Evolutionary conservation across 768 basidiomycete genomes (phyloP).

Genomic region (Boletus vermiculosoides): DNA sequence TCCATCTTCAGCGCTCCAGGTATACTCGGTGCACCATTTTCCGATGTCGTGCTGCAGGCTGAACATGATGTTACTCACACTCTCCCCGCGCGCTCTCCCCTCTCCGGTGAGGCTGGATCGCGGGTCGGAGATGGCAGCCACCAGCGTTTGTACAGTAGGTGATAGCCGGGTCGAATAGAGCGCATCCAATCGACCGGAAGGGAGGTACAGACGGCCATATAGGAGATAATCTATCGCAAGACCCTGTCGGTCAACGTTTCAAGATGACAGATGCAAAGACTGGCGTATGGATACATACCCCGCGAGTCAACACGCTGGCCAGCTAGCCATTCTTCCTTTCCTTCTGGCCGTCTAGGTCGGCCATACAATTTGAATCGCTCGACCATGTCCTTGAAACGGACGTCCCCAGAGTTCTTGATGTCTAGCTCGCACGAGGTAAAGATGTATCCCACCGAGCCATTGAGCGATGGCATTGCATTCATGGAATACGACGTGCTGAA

Average conservation of each 20-base stretch:
- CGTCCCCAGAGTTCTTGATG: conserved; percentile 64
- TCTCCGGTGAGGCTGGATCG: conserved; percentile 46
- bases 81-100: conserved; percentile 41
- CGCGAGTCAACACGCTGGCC: conserved; percentile 75
- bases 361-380: conserved; percentile 86
- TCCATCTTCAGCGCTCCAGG: conserved; percentile 89
- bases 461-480: conserved; percentile 89
- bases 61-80: conserved; percentile 72
- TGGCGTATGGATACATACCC: conserved; percentile 47
- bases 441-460: conserved; percentile 91
- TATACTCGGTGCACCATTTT: conserved; percentile 91
- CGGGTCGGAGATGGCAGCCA: conserved; percentile 85
- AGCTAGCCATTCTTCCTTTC: conserved; percentile 76
- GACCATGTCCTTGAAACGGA: conserved; percentile 84
- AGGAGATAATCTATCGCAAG: conserved; percentile 76
- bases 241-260: conserved; percentile 23
- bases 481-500: conserved; percentile 92
- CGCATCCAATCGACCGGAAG: conserved; percentile 85
- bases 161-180: conserved; percentile 81
- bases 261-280: conserved; percentile 3
- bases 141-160: conserved; percentile 74
- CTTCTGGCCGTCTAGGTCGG: conserved; percentile 76
- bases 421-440: conserved; percentile 86
- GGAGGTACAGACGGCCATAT: conserved; percentile 89
- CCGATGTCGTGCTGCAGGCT: conserved; percentile 91